Evolutionary conservation across 768 basidiomycete species (phyloP).

Genomic region (Lyophyllum semitale): DNA sequence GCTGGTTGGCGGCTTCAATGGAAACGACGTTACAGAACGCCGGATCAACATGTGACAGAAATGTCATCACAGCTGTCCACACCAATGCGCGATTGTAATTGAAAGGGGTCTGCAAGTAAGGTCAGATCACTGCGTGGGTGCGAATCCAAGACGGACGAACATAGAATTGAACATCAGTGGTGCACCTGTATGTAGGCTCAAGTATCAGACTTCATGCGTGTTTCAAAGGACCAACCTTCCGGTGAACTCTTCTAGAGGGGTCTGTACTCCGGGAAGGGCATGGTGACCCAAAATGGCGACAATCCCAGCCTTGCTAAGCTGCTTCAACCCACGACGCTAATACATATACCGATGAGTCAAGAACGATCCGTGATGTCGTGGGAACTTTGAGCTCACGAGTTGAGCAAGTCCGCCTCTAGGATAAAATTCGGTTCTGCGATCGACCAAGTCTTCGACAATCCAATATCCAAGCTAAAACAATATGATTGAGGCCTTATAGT

Average conservation of each 20-base stretch:
- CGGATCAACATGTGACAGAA: conserved; percentile 69
- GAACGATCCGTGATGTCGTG: neutral
- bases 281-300: conserved; percentile 67
- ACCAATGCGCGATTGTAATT: conserved; percentile 79
- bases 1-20: conserved; percentile 80
- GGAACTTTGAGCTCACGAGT: conserved; percentile 45
- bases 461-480: conserved; percentile 71
- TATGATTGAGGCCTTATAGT: neutral
- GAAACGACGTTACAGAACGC: conserved; percentile 64
- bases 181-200: conserved; percentile 50
- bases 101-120: conserved; percentile 49
- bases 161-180: conserved; percentile 70
- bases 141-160: conserved; percentile 33
- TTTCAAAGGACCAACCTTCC: conserved; percentile 49
- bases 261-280: conserved; percentile 70
- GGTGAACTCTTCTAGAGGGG: conserved; percentile 62
- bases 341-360: neutral
- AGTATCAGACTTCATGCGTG: neutral
- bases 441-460: conserved; percentile 74
- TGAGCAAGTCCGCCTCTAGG: conserved; percentile 69
- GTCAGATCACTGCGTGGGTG: neutral
- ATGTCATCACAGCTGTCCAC: conserved; percentile 84
- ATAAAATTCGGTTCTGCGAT: conserved; percentile 61
- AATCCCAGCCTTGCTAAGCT: conserved; percentile 65
- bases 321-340: conserved; percentile 63